Evolutionary conservation across 192 early-diverging fungal species (phyloP).

Genomic region (Coemansia sp.): DNA sequence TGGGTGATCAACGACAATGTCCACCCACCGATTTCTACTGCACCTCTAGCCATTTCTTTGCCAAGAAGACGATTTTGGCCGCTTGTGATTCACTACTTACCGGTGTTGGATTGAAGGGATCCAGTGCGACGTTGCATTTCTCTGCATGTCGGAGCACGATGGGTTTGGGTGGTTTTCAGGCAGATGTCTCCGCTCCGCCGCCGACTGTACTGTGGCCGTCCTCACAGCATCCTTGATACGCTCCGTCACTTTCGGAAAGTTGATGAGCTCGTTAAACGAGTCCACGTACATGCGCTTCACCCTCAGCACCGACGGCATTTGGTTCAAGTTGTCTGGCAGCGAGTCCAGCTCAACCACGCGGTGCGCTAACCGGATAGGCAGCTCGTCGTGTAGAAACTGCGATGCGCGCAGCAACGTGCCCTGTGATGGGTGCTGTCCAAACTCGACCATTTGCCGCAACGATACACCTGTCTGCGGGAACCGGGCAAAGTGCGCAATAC

Average conservation of each 20-base stretch:
- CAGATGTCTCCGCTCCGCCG: conserved; percentile 29
- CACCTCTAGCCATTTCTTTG: neutral
- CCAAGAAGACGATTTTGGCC: neutral
- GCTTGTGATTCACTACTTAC: conserved; percentile 19
- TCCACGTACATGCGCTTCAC: conserved; percentile 97
- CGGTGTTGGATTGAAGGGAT: conserved; percentile 53
- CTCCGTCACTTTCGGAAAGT: conserved; percentile 40
- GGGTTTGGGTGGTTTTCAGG: conserved; percentile 35
- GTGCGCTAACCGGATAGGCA: conserved; percentile 91
- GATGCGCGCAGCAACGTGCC: conserved; percentile 72
- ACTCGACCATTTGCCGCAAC: conserved; percentile 92
- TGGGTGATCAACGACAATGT: no score
- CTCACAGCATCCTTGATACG: conserved; percentile 44
- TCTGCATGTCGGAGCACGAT: conserved; percentile 15
- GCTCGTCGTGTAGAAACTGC: conserved; percentile 84
- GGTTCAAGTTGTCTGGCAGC: conserved; percentile 77
- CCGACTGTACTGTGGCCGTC: conserved; percentile 22
- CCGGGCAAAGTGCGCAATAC: conserved; percentile 75
- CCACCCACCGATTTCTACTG: neutral
- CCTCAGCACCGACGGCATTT: conserved; percentile 88
- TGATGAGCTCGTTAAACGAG: conserved; percentile 68
- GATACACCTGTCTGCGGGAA: conserved; percentile 93
- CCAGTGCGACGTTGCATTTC: conserved; percentile 39
- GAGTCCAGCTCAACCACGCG: conserved; percentile 93
- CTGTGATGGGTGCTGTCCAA: conserved; percentile 82